Evolutionary conservation across 495 filamentous ascomycete genomes (phyloP).

Genomic region (Tuber borchii): DNA sequence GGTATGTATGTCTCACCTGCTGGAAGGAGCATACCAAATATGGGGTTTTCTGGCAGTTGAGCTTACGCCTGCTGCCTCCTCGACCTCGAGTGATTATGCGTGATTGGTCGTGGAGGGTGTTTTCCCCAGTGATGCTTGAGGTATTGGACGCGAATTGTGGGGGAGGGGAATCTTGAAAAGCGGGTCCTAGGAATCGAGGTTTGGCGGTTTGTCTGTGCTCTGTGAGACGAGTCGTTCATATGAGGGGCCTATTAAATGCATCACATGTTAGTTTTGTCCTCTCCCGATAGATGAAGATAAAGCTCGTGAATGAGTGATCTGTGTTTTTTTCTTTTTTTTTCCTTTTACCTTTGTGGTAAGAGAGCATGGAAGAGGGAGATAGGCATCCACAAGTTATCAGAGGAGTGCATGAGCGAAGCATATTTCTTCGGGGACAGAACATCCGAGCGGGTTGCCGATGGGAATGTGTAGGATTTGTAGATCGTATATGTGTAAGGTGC

Average conservation of each 20-base stretch:
- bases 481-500: not conserved
- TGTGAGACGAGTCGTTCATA: not conserved
- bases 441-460: not conserved
- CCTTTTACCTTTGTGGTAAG: not conserved
- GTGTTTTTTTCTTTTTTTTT: not conserved
- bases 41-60: not conserved
- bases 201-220: not conserved
- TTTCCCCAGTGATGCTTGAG: not conserved
- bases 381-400: not conserved
- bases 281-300: not conserved
- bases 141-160: not conserved
- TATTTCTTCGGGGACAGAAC: not conserved
- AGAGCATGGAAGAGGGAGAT: not conserved
- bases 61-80: not conserved
- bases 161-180: not conserved
- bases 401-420: not conserved
- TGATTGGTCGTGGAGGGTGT: not conserved
- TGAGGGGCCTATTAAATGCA: not conserved
- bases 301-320: not conserved
- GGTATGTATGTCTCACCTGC: not conserved
- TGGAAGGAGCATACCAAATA: not conserved
- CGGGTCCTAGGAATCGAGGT: not conserved
- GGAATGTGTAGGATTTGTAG: not conserved
- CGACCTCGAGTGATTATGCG: not conserved
- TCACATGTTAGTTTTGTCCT: not conserved